phyloP scores from a whole-genome alignment of 192 early-diverging fungal species.

The Dissophora globulifera region DNA sequence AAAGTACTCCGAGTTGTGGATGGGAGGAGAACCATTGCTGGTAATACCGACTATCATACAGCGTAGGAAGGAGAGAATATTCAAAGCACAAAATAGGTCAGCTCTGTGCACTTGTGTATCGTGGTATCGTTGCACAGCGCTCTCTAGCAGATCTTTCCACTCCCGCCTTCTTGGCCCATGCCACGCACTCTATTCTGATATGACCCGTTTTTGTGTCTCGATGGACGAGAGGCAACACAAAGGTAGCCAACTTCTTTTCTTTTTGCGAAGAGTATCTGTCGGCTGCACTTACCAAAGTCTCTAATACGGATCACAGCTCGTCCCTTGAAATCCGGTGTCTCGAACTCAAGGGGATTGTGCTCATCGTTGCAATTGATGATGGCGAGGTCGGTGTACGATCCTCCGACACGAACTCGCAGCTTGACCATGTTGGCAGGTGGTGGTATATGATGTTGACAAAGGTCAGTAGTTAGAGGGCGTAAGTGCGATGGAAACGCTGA shows the following conservation, averaged over 20 bases:
- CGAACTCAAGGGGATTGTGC: conserved; percentile 49
- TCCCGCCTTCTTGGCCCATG: conserved; percentile 8
- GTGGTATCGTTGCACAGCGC: conserved; percentile 2
- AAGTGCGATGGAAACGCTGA: no score
- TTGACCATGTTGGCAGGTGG: conserved; percentile 28
- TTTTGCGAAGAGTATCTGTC: background rate
- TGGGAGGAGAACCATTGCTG: conserved; percentile 43
- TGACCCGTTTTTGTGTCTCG: background rate
- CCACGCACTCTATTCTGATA: background rate
- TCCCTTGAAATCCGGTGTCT: conserved; percentile 48
- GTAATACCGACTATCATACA: conserved; percentile 35
- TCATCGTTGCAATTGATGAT: conserved; percentile 52
- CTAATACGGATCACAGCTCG: conserved; percentile 48
- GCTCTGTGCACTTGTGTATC: background rate
- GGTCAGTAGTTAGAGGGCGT: background rate
- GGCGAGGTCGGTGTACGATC: conserved; percentile 41
- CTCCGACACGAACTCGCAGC: conserved; percentile 44
- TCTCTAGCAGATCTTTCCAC: background rate
- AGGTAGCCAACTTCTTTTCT: no score
- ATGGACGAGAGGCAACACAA: no score
- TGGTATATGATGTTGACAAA: background rate
- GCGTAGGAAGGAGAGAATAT: no score
- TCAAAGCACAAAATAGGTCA: background rate
- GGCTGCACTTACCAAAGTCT: conserved; percentile 45
- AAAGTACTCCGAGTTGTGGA: conserved; percentile 46